A percentile compares a stretch with the other conserved stretches of the same genome.
These are phyloP conservation scores for Hericium alpestre DNA, from an alignment of 768 basidiomycete species.

Conservation along the genomic window DNA sequence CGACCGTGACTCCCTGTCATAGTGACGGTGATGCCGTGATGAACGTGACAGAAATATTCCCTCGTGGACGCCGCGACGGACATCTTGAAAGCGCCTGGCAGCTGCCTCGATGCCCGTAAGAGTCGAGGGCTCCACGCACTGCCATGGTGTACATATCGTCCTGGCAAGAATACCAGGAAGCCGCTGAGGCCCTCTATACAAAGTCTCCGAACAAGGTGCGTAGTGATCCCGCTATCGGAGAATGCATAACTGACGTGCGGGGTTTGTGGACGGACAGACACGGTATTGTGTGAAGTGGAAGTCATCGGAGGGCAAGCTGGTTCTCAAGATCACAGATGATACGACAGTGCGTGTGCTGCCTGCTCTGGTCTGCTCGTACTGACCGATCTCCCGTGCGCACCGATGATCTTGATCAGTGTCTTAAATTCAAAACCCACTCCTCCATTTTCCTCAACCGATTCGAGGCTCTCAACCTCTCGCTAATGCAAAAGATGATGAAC, in stretches of 20 bases:
- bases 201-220: constrained; percentile 70
- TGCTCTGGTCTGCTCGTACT: too few relatives aligned
- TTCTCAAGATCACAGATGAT: constrained; percentile 91
- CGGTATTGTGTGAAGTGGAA: constrained; percentile 92
- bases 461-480: constrained; percentile 77
- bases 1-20: neutral
- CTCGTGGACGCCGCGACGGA: neutral
- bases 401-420: constrained; percentile 44
- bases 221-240: constrained; percentile 1
- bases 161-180: constrained; percentile 87
- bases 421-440: constrained; percentile 93
- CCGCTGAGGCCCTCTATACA: constrained; percentile 75
- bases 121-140: constrained; percentile 14
- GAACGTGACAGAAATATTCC: neutral
- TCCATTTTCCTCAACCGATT: constrained; percentile 95
- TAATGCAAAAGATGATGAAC: constrained; percentile 85
- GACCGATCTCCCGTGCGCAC: neutral
- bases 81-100: neutral
- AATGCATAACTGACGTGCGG: neutral
- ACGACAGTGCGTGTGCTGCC: constrained; percentile 51
- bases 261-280: constrained; percentile 39
- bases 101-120: constrained; percentile 9
- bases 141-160: constrained; percentile 83
- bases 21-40: neutral
- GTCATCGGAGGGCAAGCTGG: constrained; percentile 72